Evolutionary conservation across 2,329 filamentous ascomycete genomes (phyloP), one percentile per base, ranked within the genome.

Genomic region (Phaeomoniella chlamydospora): DNA sequence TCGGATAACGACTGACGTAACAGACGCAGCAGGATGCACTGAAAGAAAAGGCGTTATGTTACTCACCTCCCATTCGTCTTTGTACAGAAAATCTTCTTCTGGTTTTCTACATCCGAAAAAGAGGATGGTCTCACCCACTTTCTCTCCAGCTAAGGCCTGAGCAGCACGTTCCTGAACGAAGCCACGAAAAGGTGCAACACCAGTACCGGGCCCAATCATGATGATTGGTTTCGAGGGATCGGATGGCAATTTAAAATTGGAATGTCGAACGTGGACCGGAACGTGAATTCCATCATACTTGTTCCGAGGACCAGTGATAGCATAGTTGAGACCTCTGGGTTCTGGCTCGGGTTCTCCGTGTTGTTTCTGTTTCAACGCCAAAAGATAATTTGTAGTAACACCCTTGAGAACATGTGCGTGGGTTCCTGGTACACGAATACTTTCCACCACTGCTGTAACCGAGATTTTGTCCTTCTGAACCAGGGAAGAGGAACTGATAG

Each of bases 191-290:
- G 90, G 90, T 16, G 90, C 90, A 37, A 94, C 86, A 67, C 90
- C 90, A 36, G 90, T 96, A 54, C 90, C 90, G 10, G 90, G 90
- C 15, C 90, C 90, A 48, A 96, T 76, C 77, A 94, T 87, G 57
- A 98, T 93, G 49, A 98, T 68, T 18, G 90, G 90, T 62, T 92
- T 93, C 34, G 80, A 75, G 3, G 90, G 86, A 51, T 98, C 87
- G 12, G 90, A 94, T 5, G 90, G 90, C 18, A 98, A 74, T 67
- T 96, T 96, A 74, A 98, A 98, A 67, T 96, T 98, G 45, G 90
- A 96, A 64, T 94, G 88, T 45, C 90, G 84, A 40, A 98, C 77
- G 54, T 98, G 90, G 11, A 98, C 84, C 3, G 90, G 90, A 15
- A 96, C 80, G 53, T 92, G 87, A 41, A 94, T 79, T 41, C 88